Percentiles rank a stretch among this genome's conserved stretches.
phyloP scores from a whole-genome alignment of 2,329 filamentous ascomycete species.

The Torrubiella hemipterigena region DNA sequence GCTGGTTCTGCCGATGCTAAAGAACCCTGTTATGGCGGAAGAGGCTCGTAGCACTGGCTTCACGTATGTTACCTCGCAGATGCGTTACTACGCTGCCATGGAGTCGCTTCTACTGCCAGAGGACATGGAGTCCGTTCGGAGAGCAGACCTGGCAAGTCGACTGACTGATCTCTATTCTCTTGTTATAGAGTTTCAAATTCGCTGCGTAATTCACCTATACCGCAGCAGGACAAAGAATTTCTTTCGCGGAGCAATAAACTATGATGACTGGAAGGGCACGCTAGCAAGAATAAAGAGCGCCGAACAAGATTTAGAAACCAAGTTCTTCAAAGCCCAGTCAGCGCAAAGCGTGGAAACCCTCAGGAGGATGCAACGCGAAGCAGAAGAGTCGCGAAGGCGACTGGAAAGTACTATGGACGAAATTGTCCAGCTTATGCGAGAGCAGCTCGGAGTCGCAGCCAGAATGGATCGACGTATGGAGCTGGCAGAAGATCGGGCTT shows the following conservation, averaged over 20 bases:
- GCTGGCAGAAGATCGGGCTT: too few relatives aligned
- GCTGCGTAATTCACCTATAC: constrained; percentile 2
- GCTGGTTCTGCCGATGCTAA: constrained; percentile 2
- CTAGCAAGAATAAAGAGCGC: too few relatives aligned
- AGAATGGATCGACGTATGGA: too few relatives aligned
- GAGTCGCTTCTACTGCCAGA: constrained; percentile 1
- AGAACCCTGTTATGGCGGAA: constrained; percentile 1
- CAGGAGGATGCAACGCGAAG: too few relatives aligned
- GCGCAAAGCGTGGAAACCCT: too few relatives aligned
- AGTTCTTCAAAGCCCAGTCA: too few relatives aligned
- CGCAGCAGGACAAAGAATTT: constrained; percentile 1
- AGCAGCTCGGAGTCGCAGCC: too few relatives aligned
- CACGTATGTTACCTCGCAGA: constrained; percentile 1
- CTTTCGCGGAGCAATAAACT: neutral
- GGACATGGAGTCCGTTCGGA: neutral
- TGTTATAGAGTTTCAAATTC: constrained; percentile 2
- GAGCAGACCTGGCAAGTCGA: neutral
- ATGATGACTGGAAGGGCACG: constrained; percentile 1
- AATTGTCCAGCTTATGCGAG: too few relatives aligned
- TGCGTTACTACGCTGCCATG: constrained; percentile 1
- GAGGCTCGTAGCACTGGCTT: neutral
- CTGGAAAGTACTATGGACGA: too few relatives aligned
- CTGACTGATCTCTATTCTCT: neutral
- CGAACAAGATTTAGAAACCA: neutral
- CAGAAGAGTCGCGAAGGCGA: too few relatives aligned